Evolutionary conservation across 192 early-diverging fungal genomes (phyloP).

Genomic region (Coemansia sp.): DNA sequence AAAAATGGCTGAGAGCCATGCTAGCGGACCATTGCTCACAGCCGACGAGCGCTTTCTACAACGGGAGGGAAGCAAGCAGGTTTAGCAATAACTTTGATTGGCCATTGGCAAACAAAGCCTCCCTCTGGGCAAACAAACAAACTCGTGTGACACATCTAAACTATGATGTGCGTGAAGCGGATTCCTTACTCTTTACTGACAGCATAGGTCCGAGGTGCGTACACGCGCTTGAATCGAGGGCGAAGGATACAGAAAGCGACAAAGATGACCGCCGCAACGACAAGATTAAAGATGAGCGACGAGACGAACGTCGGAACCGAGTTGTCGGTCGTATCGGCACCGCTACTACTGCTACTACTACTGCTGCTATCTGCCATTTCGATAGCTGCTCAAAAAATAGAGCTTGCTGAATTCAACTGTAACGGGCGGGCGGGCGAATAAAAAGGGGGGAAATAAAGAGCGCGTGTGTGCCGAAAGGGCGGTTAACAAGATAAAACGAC

Average conservation of each 20-base stretch:
- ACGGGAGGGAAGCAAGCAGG: background rate
- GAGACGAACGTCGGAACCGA: conserved; percentile 71
- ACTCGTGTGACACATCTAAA: background rate
- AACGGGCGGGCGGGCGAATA: background rate
- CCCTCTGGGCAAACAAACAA: background rate
- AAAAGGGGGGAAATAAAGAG: background rate
- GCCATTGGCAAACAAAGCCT: background rate
- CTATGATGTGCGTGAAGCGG: background rate
- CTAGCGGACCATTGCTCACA: conserved; percentile 59
- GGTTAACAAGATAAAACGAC: background rate
- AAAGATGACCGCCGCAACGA: conserved; percentile 61
- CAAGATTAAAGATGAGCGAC: conserved; percentile 72
- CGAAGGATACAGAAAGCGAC: conserved; percentile 72
- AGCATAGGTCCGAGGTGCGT: conserved; percentile 72
- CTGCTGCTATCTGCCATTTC: conserved; percentile 10
- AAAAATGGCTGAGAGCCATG: conserved; percentile 66
- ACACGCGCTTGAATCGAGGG: conserved; percentile 69
- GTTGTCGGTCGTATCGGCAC: background rate
- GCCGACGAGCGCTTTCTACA: conserved; percentile 61
- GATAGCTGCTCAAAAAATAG: background rate
- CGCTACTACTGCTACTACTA: conserved; percentile 10
- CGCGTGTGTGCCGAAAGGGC: too few relatives aligned
- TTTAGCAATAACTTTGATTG: background rate
- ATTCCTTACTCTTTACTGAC: conserved; percentile 49
- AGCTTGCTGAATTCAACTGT: background rate